A percentile compares a stretch with the other conserved stretches of the same genome.
These are phyloP conservation scores for Thuidium tamariscinum DNA, from an alignment of 225 moss, liverwort and hornwort genomes.

Conservation along the genomic window DNA sequence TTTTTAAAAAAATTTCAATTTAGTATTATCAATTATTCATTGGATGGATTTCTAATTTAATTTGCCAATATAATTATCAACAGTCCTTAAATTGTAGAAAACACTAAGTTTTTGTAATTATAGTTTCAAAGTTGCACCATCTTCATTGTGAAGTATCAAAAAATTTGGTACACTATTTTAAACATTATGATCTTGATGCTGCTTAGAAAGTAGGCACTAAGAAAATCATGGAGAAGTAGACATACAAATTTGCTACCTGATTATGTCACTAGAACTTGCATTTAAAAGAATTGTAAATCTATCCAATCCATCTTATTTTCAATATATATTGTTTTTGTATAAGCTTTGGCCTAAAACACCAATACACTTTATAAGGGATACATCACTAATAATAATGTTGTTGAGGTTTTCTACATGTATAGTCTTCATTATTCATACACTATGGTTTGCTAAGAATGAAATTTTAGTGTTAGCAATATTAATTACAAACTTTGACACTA, in stretches of 20 bases:
- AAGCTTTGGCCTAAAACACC: neutral
- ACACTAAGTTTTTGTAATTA: neutral
- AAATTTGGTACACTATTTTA: neutral
- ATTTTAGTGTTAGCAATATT: neutral
- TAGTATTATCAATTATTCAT: neutral
- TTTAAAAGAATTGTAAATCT: neutral
- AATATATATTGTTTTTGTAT: neutral
- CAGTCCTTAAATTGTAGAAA: neutral
- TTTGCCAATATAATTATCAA: neutral
- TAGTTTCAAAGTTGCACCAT: neutral
- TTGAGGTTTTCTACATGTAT: no score
- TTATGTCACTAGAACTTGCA: neutral
- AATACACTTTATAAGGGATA: neutral
- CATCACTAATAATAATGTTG: neutral
- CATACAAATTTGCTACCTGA: neutral
- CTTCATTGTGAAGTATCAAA: neutral
- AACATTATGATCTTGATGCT: neutral
- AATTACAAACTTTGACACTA: neutral
- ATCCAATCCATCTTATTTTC: neutral
- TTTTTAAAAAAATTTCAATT: no score
- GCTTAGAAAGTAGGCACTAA: accelerated
- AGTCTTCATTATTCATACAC: accelerated
- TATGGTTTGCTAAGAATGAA: neutral
- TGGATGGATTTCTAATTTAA: neutral
- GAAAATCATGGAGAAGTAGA: neutral